phyloP scores from a whole-genome alignment of 2,329 filamentous ascomycete genomes.

The Cercospora beticola region DNA sequence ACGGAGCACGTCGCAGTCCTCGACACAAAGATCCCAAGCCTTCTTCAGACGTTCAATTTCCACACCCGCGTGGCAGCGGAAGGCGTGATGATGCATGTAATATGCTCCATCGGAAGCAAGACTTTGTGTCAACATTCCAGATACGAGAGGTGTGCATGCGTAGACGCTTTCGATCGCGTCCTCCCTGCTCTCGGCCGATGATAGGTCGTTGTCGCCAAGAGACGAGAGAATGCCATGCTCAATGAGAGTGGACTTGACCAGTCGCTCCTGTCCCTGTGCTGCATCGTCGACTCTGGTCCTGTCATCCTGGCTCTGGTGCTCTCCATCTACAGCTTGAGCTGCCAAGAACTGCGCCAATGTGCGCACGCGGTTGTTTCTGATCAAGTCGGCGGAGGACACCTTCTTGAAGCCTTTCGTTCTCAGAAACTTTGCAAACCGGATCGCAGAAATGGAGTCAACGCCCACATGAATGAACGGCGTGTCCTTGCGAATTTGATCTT shows the following conservation, averaged over 20 bases:
- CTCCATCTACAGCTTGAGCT: background rate
- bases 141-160: conserved; percentile 19
- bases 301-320: background rate
- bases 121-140: conserved; percentile 21
- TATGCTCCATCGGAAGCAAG: conserved; percentile 18
- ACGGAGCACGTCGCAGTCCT: conserved; percentile 16
- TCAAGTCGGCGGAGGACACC: conserved; percentile 16
- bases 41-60: conserved; percentile 9
- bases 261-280: background rate
- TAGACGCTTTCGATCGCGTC: conserved; percentile 4
- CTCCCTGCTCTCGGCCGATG: background rate
- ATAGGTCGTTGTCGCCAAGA: background rate
- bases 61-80: conserved; percentile 3
- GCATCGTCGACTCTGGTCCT: background rate
- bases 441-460: conserved; percentile 22
- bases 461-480: conserved; percentile 22
- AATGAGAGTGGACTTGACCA: background rate
- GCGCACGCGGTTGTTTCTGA: conserved; percentile 18
- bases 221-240: background rate
- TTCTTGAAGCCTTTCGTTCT: conserved; percentile 13
- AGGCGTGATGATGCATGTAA: conserved; percentile 22
- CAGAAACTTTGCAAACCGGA: conserved; percentile 19
- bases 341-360: conserved; percentile 3
- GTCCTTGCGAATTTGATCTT: conserved; percentile 14
- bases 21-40: conserved; percentile 13